phyloP scores from a whole-genome alignment of 257 asterid species.

The Asclepias syriaca region DNA sequence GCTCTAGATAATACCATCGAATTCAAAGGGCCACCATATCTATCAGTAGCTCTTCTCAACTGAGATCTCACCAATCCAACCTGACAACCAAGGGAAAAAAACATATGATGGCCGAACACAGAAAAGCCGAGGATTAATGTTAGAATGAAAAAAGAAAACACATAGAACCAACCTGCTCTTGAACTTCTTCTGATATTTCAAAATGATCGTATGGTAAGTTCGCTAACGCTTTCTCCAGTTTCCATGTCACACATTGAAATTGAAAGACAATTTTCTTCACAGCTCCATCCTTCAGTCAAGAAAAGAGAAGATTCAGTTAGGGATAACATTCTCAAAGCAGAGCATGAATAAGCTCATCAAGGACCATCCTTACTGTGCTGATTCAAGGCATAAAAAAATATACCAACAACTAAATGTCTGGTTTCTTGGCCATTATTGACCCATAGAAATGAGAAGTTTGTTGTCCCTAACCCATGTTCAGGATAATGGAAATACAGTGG shows the following conservation, averaged over 20 bases:
- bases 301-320: conserved; percentile 22
- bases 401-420: background rate
- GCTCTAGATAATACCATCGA: conserved; percentile 53
- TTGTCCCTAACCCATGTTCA: background rate
- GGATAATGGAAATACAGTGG: background rate
- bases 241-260: conserved; percentile 88
- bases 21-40: conserved; percentile 68
- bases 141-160: conserved; percentile 1
- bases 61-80: conserved; percentile 56
- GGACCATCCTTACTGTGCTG: background rate
- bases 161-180: conserved; percentile 63
- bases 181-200: conserved; percentile 91
- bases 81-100: conserved; percentile 40
- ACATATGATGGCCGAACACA: conserved; percentile 17
- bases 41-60: conserved; percentile 81
- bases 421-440: background rate
- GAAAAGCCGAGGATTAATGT: background rate
- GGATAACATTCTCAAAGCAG: conserved; percentile 3
- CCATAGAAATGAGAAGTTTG: background rate
- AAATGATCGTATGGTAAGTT: conserved; percentile 57
- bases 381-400: background rate
- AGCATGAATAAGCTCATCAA: background rate
- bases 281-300: conserved; percentile 54
- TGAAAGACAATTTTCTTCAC: conserved; percentile 58
- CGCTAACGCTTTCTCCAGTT: conserved; percentile 68